Evolutionary conservation across 2,329 filamentous ascomycete genomes (phyloP), one percentile per base, ranked within the genome.

Genomic region (Zymoseptoria ardabiliae): DNA sequence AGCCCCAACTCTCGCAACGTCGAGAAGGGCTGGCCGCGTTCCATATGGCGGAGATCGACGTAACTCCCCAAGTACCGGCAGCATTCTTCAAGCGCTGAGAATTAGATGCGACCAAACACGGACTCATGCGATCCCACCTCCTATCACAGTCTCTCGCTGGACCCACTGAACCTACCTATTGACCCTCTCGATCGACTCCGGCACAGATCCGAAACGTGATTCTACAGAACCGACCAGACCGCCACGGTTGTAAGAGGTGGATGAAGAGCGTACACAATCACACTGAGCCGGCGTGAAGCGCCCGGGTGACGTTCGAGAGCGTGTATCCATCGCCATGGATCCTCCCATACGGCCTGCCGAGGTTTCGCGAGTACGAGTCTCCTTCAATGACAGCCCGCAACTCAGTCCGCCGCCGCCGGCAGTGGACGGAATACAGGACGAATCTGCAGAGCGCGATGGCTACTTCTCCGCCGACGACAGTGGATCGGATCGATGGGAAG

Each of bases 381-480:
- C 55, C 11, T 60, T 60, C 48, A 30, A 60, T 20, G 55, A 60
- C 25, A 52, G n/a, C 35, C 35, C 35, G 35, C 23, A 20, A 53
- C 30, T 3, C 13, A 13, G 30, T 23, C 19, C 19, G 30, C 21
- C 41, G 20, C 19, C 19, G 30, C 21, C 41, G 19, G 17, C 50
- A 45, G 35, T 13, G 13, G 35, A 45, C 35, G 35, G 35, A 17
- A n/a, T 45, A 7, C 35, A 45, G 13, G 35, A 45, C n/a, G n/a
- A 22, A 5, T 17, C 17, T 50, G 21, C 35, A 25, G 28, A 21
- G n/a, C n/a, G 50, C 53, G 28, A 51, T 10, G 69, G 69, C 63
- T 72, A 72, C 58, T 72, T 72, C 62, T 65, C 66, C 19, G 64
- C 61, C 35, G 63, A 67, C 10, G 67, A 66, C 52, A 65, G 66